A percentile compares a stretch with the other conserved stretches of the same genome.
Evolutionary conservation across 2,329 filamentous ascomycete species (phyloP).

Genomic region (Epichloe scottii): DNA sequence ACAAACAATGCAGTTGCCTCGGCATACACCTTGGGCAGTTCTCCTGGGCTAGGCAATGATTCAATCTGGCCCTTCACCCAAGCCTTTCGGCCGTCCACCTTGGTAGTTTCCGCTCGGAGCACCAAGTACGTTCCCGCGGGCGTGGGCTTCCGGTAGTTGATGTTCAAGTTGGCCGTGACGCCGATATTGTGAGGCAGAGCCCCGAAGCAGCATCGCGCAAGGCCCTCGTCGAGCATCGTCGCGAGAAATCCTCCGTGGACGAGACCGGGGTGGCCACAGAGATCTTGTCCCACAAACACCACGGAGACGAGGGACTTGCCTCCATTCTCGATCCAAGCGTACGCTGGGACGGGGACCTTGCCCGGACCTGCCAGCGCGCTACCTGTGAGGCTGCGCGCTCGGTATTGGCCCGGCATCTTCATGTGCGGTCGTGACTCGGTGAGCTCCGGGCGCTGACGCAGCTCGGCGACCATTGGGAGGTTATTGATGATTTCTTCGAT

Average conservation of each 20-base stretch:
- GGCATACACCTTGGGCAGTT: constrained; percentile 55
- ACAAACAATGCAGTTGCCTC: constrained; percentile 82
- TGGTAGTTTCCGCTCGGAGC: constrained; percentile 64
- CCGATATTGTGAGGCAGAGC: constrained; percentile 77
- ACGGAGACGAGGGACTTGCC: constrained; percentile 61
- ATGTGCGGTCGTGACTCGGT: constrained; percentile 74
- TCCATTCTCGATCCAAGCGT: constrained; percentile 59
- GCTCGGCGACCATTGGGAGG: constrained; percentile 58
- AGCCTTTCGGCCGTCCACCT: constrained; percentile 84
- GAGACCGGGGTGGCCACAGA: constrained; percentile 85
- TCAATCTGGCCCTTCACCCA: constrained; percentile 86
- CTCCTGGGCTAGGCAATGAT: constrained; percentile 51
- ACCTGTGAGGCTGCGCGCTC: constrained; percentile 66
- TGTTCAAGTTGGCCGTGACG: constrained; percentile 73
- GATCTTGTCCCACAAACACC: constrained; percentile 61
- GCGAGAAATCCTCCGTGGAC: constrained; percentile 84
- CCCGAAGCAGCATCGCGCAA: constrained; percentile 78
- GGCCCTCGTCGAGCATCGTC: constrained; percentile 83
- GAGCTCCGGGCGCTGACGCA: constrained; percentile 55
- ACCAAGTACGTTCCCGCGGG: constrained; percentile 66
- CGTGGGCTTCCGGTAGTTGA: constrained; percentile 73
- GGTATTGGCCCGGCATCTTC: constrained; percentile 63
- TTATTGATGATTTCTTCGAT: constrained; percentile 64
- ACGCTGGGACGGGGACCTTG: constrained; percentile 69
- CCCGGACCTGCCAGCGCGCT: constrained; percentile 65